Evolutionary conservation across 768 basidiomycete genomes (phyloP).

Genomic region (Mycena belliarum): DNA sequence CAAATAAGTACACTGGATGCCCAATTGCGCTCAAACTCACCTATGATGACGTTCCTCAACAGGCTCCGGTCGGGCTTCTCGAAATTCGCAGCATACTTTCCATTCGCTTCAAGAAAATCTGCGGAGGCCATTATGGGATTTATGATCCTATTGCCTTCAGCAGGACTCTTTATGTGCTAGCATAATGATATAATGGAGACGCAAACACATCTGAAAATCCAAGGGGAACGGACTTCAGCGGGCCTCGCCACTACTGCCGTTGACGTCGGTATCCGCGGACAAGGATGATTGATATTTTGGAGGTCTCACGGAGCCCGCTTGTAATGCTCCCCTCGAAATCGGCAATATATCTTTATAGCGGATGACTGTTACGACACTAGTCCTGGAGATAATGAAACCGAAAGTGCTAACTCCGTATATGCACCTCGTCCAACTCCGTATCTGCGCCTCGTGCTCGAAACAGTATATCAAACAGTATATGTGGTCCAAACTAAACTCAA

Average conservation of each 20-base stretch:
- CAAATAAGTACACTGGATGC: background rate
- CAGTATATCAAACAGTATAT: too few relatives aligned
- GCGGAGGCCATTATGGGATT: background rate
- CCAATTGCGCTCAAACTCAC: slow-evolving; percentile 25
- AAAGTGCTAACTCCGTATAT: too few relatives aligned
- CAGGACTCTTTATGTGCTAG: background rate
- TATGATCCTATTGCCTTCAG: background rate
- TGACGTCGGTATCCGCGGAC: too few relatives aligned
- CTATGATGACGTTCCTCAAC: slow-evolving; percentile 39
- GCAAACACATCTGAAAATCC: background rate
- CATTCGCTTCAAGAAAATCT: slow-evolving; percentile 28
- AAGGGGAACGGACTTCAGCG: background rate
- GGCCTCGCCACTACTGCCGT: background rate
- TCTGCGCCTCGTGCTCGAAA: too few relatives aligned
- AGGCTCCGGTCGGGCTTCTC: slow-evolving; percentile 37
- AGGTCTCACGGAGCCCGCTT: too few relatives aligned
- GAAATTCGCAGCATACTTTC: slow-evolving; percentile 40
- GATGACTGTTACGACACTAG: too few relatives aligned
- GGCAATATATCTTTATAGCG: too few relatives aligned
- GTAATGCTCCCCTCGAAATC: too few relatives aligned
- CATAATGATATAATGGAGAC: background rate
- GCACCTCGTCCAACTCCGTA: too few relatives aligned
- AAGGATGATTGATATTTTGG: too few relatives aligned
- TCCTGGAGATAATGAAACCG: too few relatives aligned
- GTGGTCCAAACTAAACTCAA: too few relatives aligned